Conservation (phyloP, 495 filamentous ascomycete genomes). For the Talaromyces adpressus region DNA sequence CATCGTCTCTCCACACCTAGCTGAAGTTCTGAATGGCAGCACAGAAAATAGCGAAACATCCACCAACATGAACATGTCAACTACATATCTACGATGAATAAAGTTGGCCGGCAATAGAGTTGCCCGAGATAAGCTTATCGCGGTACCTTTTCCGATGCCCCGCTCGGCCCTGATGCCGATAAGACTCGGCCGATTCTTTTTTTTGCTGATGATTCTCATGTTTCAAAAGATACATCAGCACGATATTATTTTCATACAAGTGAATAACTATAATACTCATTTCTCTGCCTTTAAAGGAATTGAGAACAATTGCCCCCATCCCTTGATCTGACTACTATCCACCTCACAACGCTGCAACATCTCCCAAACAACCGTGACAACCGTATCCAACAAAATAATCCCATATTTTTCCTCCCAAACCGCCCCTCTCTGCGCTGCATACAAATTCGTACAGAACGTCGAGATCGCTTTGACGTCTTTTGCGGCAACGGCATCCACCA, state of each 20-base stretch:
- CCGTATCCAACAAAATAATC: neutral
- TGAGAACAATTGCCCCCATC: slow-evolving; percentile 1
- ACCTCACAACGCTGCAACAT: slow-evolving; percentile 2
- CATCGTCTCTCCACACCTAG: neutral
- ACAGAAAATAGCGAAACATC: neutral
- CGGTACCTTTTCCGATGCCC: neutral
- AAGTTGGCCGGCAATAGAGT: neutral
- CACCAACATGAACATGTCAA: neutral
- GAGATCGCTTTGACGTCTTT: neutral
- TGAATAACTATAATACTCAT: neutral
- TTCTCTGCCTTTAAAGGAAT: neutral
- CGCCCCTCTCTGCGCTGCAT: neutral
- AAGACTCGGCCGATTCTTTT: neutral
- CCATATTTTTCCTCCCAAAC: slow-evolving; percentile 3
- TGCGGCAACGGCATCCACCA: neutral
- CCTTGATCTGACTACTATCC: neutral
- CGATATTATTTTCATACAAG: neutral
- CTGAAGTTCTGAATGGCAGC: neutral
- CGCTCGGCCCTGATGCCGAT: neutral
- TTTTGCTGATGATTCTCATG: no score
- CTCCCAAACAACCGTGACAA: slow-evolving; percentile 5
- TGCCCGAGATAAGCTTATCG: neutral
- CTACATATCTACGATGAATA: neutral
- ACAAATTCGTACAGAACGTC: slow-evolving; percentile 6
- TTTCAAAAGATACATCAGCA: no score